phyloP scores from a whole-genome alignment of 192 early-diverging fungal genomes.

The Umbelopsis sp. region DNA sequence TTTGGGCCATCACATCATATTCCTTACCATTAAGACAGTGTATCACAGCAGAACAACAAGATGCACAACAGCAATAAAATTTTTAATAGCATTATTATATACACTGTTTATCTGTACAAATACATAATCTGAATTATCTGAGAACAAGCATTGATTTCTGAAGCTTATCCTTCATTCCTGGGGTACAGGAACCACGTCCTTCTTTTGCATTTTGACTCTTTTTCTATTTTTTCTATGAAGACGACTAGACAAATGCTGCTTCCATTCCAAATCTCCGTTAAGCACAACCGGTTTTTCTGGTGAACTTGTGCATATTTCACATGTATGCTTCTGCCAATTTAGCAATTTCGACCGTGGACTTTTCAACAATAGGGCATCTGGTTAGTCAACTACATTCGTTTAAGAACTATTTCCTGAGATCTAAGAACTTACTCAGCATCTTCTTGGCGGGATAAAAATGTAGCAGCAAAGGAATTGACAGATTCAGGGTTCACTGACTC shows the following conservation, averaged over 20 bases:
- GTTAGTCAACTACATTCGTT: not conserved
- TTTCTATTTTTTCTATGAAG: constrained; percentile 62
- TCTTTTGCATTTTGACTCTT: constrained; percentile 41
- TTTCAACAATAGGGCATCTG: constrained; percentile 21
- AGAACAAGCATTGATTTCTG: not conserved
- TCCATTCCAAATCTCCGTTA: constrained; percentile 77
- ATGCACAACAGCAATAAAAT: too few relatives aligned
- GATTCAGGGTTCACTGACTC: constrained; percentile 35
- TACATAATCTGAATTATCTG: too few relatives aligned
- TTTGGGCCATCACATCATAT: too few relatives aligned
- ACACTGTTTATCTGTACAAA: too few relatives aligned
- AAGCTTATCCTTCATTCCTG: not conserved
- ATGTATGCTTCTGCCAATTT: constrained; percentile 71
- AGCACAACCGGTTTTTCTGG: constrained; percentile 52
- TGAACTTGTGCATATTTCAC: constrained; percentile 64
- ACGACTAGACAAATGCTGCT: constrained; percentile 70
- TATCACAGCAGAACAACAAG: too few relatives aligned
- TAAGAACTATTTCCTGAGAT: not conserved
- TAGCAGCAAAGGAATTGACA: constrained; percentile 40
- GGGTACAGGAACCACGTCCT: not conserved
- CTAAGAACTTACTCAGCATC: constrained; percentile 42
- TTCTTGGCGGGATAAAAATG: constrained; percentile 35
- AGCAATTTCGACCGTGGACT: constrained; percentile 39
- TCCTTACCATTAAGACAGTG: too few relatives aligned
- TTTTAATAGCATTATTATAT: too few relatives aligned